phyloP scores from a whole-genome alignment of 345 rosid species.

The Balakata baccata region DNA sequence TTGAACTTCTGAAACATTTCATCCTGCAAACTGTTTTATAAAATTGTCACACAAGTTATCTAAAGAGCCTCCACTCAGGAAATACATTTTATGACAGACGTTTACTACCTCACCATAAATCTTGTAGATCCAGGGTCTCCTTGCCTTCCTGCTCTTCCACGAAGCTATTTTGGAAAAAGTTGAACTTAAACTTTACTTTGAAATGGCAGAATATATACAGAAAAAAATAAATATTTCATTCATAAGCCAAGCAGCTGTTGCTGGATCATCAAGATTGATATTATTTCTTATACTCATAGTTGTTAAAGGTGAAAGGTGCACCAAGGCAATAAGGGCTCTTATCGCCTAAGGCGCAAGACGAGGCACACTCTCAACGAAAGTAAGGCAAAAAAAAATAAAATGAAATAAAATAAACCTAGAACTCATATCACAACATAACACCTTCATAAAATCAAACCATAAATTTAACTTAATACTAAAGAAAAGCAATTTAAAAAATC shows the following conservation, averaged over 20 bases:
- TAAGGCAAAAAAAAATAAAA: no score
- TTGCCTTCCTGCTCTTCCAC: conserved; percentile 98
- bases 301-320: no score
- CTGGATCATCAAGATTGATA: conserved; percentile 8
- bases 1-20: conserved; percentile 96
- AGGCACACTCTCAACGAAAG: no score
- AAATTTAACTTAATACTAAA: no score
- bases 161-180: conserved; percentile 50
- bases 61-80: conserved; percentile 2
- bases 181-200: conserved; percentile 13
- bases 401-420: no score
- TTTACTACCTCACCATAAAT: conserved; percentile 84
- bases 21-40: conserved; percentile 79
- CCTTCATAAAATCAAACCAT: no score
- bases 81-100: neutral
- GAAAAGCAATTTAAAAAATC: no score
- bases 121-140: conserved; percentile 98
- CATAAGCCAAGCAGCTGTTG: neutral
- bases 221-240: conserved; percentile 7
- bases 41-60: conserved; percentile 8
- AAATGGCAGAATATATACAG: neutral
- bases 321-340: no score
- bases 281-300: neutral
- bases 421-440: no score
- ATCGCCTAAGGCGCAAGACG: no score